Percentiles rank a stretch among this genome's conserved stretches.
Conservation (phyloP, 768 basidiomycete species). For the Boletus rex-veris region DNA sequence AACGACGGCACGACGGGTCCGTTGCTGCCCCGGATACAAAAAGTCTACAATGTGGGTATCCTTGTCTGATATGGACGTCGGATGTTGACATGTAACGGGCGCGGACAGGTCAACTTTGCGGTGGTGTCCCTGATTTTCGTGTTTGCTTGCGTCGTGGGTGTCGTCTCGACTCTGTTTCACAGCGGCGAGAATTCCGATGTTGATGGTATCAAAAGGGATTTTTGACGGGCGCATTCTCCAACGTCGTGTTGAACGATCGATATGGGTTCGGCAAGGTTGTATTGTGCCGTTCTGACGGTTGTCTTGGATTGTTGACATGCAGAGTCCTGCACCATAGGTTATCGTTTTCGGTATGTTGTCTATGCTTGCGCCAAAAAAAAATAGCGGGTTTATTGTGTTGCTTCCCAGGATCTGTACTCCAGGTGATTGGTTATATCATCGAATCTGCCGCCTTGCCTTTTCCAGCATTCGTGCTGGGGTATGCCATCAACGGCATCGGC, state of each 20-base stretch:
- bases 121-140: slow-evolving; percentile 44
- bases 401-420: slow-evolving; percentile 25
- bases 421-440: slow-evolving; percentile 33
- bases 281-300: neutral
- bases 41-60: slow-evolving; percentile 33
- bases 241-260: slow-evolving; percentile 26
- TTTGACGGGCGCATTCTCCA: slow-evolving; percentile 31
- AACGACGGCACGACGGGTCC: slow-evolving; percentile 40
- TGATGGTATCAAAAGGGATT: slow-evolving; percentile 26
- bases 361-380: no score
- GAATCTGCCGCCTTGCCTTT: slow-evolving; percentile 44
- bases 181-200: neutral
- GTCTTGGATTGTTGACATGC: neutral
- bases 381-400: neutral
- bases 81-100: neutral
- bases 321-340: slow-evolving; percentile 11
- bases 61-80: neutral
- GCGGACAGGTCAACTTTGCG: slow-evolving; percentile 34
- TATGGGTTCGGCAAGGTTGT: slow-evolving; percentile 36
- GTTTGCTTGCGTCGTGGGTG: slow-evolving; percentile 36
- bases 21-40: slow-evolving; percentile 37
- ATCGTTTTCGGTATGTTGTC: slow-evolving; percentile 26
- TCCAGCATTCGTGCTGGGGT: slow-evolving; percentile 42
- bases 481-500: slow-evolving; percentile 42
- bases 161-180: neutral